Percentiles rank a stretch among this genome's conserved stretches.
Conservation (phyloP, 202 grass and related monocot genomes). For the Eragrostis tef region DNA sequence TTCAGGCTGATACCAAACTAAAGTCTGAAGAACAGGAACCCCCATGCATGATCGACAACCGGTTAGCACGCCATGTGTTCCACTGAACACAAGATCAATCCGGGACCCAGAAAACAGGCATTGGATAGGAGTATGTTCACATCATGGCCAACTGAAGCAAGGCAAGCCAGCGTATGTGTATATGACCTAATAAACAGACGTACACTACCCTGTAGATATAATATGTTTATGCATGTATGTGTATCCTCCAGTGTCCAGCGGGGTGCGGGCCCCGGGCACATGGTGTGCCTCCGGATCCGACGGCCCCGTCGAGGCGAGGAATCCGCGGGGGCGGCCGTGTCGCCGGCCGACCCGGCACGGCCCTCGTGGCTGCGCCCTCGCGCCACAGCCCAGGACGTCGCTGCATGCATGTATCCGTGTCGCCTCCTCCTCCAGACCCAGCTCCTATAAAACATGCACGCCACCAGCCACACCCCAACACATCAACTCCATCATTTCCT, state of each 20-base stretch:
- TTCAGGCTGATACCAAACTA: neutral
- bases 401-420: slow-evolving; percentile 29
- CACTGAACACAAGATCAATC: slow-evolving; percentile 14
- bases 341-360: slow-evolving; percentile 60
- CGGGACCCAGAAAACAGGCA: slow-evolving; percentile 36
- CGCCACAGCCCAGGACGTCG: neutral
- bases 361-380: slow-evolving; percentile 54
- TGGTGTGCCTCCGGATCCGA: slow-evolving; percentile 42
- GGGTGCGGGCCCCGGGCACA: slow-evolving; percentile 40
- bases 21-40: neutral
- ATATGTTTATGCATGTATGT: neutral
- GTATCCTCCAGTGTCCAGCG: neutral
- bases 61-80: slow-evolving; percentile 45
- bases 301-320: slow-evolving; percentile 40
- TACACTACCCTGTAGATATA: neutral
- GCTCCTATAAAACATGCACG: slow-evolving; percentile 49
- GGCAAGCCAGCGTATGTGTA: neutral
- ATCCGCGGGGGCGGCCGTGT: slow-evolving; percentile 54
- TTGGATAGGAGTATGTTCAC: neutral
- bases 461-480: slow-evolving; percentile 27
- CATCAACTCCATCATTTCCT: slow-evolving; percentile 13
- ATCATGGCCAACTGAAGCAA: neutral
- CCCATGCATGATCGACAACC: neutral
- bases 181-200: neutral
- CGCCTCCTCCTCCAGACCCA: neutral